phyloP scores from a whole-genome alignment of 2,329 filamentous ascomycete species.

The Alternaria panax region DNA sequence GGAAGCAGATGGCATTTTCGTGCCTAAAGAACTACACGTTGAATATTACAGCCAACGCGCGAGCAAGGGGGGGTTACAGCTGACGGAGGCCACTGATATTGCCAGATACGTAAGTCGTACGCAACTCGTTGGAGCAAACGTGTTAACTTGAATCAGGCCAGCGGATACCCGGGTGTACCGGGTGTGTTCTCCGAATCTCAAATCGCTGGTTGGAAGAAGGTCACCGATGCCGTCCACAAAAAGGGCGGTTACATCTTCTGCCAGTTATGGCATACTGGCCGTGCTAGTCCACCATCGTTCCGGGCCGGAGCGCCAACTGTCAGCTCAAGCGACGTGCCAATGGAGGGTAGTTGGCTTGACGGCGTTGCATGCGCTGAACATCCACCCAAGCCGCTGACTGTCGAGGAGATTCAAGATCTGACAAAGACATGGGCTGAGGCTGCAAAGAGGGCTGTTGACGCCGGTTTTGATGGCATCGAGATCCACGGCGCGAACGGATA shows the following conservation, averaged over 20 bases:
- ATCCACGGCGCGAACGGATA: slow-evolving; percentile 54
- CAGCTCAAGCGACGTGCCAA: slow-evolving; percentile 52
- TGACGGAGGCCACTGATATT: slow-evolving; percentile 63
- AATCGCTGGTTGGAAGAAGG: slow-evolving; percentile 59
- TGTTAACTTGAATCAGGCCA: slow-evolving; percentile 44
- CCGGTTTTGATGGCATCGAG: slow-evolving; percentile 53
- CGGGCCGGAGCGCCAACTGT: slow-evolving; percentile 47
- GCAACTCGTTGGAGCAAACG: background rate
- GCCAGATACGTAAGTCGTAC: slow-evolving; percentile 37
- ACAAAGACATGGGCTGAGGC: slow-evolving; percentile 52
- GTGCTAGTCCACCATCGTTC: slow-evolving; percentile 51
- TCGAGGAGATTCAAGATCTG: slow-evolving; percentile 50
- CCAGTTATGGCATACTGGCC: slow-evolving; percentile 59
- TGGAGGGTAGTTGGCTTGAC: slow-evolving; percentile 52
- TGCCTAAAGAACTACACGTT: slow-evolving; percentile 54
- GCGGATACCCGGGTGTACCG: slow-evolving; percentile 48
- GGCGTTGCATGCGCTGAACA: slow-evolving; percentile 47
- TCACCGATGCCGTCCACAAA: slow-evolving; percentile 60
- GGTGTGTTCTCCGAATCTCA: slow-evolving; percentile 51
- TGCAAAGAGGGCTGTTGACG: slow-evolving; percentile 47
- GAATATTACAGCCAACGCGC: slow-evolving; percentile 65
- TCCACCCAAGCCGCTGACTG: slow-evolving; percentile 46
- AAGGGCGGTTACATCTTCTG: slow-evolving; percentile 59
- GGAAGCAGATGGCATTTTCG: slow-evolving; percentile 56
- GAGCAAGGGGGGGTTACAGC: slow-evolving; percentile 63